Evolutionary conservation across 371 early-diverging fungal species (phyloP), one percentile per base, ranked within the genome.

Genomic region (Saksenaea vasiformis): DNA sequence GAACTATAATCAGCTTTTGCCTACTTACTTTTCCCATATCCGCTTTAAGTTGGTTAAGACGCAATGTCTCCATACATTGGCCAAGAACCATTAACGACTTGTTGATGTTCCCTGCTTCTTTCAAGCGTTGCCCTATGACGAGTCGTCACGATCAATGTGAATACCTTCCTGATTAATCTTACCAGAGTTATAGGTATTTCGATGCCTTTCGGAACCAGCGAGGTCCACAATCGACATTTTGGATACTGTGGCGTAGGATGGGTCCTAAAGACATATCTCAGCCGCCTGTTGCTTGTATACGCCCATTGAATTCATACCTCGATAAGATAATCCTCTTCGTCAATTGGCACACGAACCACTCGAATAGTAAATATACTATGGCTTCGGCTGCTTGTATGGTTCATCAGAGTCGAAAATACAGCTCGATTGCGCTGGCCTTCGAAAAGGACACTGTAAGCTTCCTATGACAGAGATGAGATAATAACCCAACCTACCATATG

Each of bases 61-160:
- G 71, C 14, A 87, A 61, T 0, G 84, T 82, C 47, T 91, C 90
- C 79, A 91, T 80, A 66, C 91, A 90, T 61, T 98, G 99, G 28
- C 97, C 96, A 0, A 99, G 85, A 0, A 96, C 95, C 79, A 98
- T 91, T 37, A 99, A 84, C 28, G 95, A 93, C 66, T 90, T 87
- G 79, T 99, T 99, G 71, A 98, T 97, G 64, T 93, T 92, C 15
- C 95, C 95, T 0, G 94, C 93, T 71, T 99, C 99, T 60, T 91
- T 93, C 60, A 93, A 77, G 41, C 95, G 77, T 54, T 93, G 94
- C 1, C 96, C 80, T 67, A 53, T 11, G 35, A 58, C 3, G 15
- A 31, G 31, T 36, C 22, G 13, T 51, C 3, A 60, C 39, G 3
- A 27, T n/a, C 5, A 8, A 38, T n/a, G 35, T 35, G 54, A 10